These are phyloP conservation scores for Striga asiatica DNA, from an alignment of 257 asterid species.

Conservation along the genomic window DNA sequence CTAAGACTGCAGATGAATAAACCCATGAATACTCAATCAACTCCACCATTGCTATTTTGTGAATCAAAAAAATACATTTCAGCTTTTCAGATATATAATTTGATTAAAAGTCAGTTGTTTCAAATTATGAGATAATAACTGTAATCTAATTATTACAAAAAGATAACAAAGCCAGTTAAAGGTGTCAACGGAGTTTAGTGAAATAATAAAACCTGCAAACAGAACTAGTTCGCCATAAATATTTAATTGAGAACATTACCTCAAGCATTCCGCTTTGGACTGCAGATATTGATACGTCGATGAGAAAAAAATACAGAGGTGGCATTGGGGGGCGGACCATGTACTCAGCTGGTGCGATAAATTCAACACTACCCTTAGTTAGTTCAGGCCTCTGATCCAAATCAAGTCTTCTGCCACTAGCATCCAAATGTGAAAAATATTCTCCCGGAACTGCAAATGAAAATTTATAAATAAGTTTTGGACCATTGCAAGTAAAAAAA, in stretches of 20 bases:
- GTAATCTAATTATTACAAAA: no score
- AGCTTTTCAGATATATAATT: no score
- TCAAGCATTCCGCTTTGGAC: slow-evolving; percentile 85
- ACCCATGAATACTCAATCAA: no score
- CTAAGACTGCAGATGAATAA: no score
- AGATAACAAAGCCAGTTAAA: no score
- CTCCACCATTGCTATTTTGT: no score
- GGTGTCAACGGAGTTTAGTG: background rate
- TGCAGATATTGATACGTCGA: slow-evolving; percentile 80
- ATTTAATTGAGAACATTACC: slow-evolving; percentile 35
- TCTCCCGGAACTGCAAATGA: slow-evolving; percentile 71
- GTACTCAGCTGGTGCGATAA: slow-evolving; percentile 74
- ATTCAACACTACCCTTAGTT: slow-evolving; percentile 71
- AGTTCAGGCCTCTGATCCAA: slow-evolving; percentile 89
- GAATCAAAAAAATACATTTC: no score
- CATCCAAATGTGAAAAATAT: slow-evolving; percentile 74
- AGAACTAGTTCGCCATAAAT: background rate
- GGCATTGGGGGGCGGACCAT: slow-evolving; percentile 94
- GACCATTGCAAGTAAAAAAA: slow-evolving; percentile 14
- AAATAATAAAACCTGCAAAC: background rate
- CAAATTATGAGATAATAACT: no score
- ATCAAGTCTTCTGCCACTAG: slow-evolving; percentile 66
- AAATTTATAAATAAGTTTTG: slow-evolving; percentile 22
- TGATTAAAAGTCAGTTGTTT: no score
- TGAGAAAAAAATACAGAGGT: slow-evolving; percentile 70